phyloP scores from a whole-genome alignment of 345 rosid species.

The Salix arbutifolia region DNA sequence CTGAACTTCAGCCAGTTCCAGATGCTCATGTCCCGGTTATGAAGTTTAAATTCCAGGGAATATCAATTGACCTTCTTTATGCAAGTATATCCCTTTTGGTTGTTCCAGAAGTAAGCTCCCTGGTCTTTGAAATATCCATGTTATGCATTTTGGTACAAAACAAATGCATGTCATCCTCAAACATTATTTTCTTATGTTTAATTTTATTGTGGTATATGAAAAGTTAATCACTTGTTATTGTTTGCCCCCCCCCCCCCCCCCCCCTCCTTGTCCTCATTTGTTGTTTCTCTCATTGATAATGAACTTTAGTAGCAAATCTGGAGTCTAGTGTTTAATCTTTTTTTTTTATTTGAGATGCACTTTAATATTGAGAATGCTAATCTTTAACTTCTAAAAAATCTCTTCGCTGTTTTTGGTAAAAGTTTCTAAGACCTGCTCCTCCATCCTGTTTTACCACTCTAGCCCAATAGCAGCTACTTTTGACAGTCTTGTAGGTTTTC shows the following conservation, averaged over 20 bases:
- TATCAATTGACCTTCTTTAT: conserved; percentile 36
- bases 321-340: neutral
- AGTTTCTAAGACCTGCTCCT: neutral
- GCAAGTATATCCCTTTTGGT: conserved; percentile 29
- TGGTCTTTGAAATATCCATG: neutral
- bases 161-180: too few species aligned
- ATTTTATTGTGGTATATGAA: neutral
- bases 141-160: neutral
- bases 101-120: conserved; percentile 26
- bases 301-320: neutral
- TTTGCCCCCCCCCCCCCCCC: neutral
- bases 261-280: neutral
- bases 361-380: neutral
- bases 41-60: conserved; percentile 31
- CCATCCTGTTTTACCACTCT: neutral
- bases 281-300: neutral
- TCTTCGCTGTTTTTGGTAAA: neutral
- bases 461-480: neutral
- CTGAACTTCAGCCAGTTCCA: conserved; percentile 30
- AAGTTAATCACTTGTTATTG: neutral
- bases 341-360: neutral
- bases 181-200: neutral
- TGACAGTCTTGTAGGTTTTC: neutral
- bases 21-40: conserved; percentile 32
- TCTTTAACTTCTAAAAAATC: neutral